Percentiles rank a stretch among this genome's conserved stretches.
These are phyloP conservation scores for Paramecium sonneborni DNA, from an alignment of 73 alveolate genomes.

Conservation along the genomic window DNA sequence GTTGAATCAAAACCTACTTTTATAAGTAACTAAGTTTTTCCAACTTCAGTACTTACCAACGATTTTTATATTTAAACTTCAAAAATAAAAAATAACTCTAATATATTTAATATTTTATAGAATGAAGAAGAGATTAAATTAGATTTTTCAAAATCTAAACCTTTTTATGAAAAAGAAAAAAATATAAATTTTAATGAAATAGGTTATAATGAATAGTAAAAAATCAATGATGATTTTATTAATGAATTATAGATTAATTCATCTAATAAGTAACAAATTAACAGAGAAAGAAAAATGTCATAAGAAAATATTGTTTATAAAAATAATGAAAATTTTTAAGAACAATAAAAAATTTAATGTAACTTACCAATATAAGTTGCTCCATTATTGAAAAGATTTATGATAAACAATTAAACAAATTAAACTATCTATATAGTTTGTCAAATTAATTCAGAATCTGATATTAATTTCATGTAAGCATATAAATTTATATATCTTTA, in stretches of 20 bases:
- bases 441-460: not conserved
- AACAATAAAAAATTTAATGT: not conserved
- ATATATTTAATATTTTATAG: not conserved
- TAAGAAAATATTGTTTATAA: too few species aligned
- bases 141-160: not conserved
- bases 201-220: not conserved
- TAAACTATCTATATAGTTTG: not conserved
- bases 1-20: not conserved
- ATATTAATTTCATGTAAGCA: not conserved
- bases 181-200: not conserved
- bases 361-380: not conserved
- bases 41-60: not conserved
- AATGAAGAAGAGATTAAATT: not conserved
- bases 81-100: not conserved
- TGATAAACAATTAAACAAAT: not conserved
- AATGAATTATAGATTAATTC: not conserved
- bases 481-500: not conserved
- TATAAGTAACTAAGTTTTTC: not conserved
- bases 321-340: not conserved
- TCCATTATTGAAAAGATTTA: not conserved
- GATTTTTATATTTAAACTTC: not conserved
- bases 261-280: not conserved
- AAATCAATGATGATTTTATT: not conserved
- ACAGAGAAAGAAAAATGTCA: not conserved
- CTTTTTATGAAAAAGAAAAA: too few species aligned